These are phyloP conservation scores for Thyridium curvatum DNA, from an alignment of 2,329 filamentous ascomycete species.

Conservation along the genomic window DNA sequence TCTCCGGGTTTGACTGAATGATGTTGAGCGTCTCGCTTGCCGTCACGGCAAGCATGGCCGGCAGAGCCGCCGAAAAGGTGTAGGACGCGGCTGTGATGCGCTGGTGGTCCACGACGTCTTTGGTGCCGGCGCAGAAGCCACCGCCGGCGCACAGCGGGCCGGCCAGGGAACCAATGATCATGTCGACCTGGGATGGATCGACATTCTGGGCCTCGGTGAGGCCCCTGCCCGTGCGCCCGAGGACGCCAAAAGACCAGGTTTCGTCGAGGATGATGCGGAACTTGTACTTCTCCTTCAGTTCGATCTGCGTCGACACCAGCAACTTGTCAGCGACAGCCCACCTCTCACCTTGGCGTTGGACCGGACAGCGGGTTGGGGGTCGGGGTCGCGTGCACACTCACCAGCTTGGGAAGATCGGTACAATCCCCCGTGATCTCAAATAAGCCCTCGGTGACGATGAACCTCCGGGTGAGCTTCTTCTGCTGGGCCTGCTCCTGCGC, in stretches of 20 bases:
- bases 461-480: constrained; percentile 84
- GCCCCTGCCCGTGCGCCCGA: constrained; percentile 85
- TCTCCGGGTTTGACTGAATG: constrained; percentile 80
- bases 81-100: constrained; percentile 89
- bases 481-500: constrained; percentile 78
- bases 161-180: constrained; percentile 91
- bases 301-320: constrained; percentile 48
- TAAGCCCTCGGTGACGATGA: constrained; percentile 91
- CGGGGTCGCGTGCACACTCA: constrained; percentile 42
- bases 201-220: constrained; percentile 96
- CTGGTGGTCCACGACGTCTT: constrained; percentile 93
- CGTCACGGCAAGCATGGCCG: constrained; percentile 90
- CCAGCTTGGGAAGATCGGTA: constrained; percentile 77
- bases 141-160: constrained; percentile 88
- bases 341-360: too few species aligned
- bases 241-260: constrained; percentile 93
- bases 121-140: constrained; percentile 88
- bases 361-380: too few species aligned
- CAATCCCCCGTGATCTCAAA: constrained; percentile 89
- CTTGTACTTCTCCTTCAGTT: constrained; percentile 93
- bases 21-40: constrained; percentile 85
- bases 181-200: constrained; percentile 86
- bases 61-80: constrained; percentile 91
- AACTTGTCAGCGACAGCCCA: too few species aligned
- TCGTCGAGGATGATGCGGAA: constrained; percentile 97